Conservation (phyloP, 75 land plant species). For the Picea glauca region DNA sequence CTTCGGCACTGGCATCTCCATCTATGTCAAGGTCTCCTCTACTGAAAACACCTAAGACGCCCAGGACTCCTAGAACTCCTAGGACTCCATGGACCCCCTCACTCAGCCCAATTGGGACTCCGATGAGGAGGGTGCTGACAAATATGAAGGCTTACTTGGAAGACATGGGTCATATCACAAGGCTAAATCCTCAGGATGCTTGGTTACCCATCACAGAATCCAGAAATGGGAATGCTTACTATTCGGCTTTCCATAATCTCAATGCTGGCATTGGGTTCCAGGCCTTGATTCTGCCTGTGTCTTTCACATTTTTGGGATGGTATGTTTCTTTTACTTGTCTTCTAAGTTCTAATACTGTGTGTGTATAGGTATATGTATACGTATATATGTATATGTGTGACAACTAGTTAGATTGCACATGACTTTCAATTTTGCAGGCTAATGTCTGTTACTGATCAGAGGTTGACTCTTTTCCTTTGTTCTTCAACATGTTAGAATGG, state of each 20-base stretch:
- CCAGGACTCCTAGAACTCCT: conserved; percentile 20
- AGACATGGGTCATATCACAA: conserved; percentile 90
- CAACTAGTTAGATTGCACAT: background rate
- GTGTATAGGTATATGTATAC: background rate
- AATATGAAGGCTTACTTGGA: conserved; percentile 84
- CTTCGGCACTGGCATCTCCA: conserved; percentile 31
- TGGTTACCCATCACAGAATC: conserved; percentile 98
- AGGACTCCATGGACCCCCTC: conserved; percentile 39
- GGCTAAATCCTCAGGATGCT: conserved; percentile 75
- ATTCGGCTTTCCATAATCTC: conserved; percentile 87
- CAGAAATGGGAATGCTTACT: conserved; percentile 84
- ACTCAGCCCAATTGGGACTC: conserved; percentile 62
- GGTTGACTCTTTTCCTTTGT: background rate
- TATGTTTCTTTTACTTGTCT: conserved; percentile 13
- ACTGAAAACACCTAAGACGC: conserved; percentile 1
- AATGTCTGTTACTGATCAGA: background rate
- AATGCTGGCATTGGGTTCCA: conserved; percentile 89
- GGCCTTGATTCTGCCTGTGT: conserved; percentile 79
- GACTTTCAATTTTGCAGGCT: background rate
- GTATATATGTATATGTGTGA: too few species aligned
- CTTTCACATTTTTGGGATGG: conserved; percentile 91
- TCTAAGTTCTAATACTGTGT: too few species aligned
- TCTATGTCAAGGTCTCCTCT: conserved; percentile 24
- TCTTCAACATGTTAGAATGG: background rate
- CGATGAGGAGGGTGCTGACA: conserved; percentile 58